Evolutionary conservation across 139 green algal species (phyloP), one percentile per base, ranked within the genome.

Genomic region (Nannochloris sp.): DNA sequence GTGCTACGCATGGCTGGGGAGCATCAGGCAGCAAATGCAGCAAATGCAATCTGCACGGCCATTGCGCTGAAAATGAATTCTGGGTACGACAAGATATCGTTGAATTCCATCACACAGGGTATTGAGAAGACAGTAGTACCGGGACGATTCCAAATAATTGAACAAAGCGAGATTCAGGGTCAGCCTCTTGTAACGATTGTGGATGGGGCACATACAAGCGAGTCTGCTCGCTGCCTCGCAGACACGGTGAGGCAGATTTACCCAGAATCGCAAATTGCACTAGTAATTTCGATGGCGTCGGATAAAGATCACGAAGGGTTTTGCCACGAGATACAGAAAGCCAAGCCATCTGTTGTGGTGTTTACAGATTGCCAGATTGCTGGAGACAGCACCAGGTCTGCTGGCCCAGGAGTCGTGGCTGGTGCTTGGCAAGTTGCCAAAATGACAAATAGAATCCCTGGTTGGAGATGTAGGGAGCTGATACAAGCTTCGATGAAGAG

Each of bases 251-350:
- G 71, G 3, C 23, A 45, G 1, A 65, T 63, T 0, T 88, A 91
- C 56, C 50, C 61, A 23, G 36, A 33, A 4, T 33, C 56, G 0
- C 75, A 79, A 0, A 26, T 91, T 56, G 84, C 75, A 10, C 67
- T 94, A 31, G 75, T 94, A 36, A 28, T 94, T 51, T 86, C 79
- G 10, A 91, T 90, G 83, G 87, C 85, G 1, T 75, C 50, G 3
- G 89, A 96, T 71, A 96, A 96, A 74, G 69, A 92, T 48, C 72
- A 83, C 62, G 58, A 62, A 49, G 79, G 51, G 4, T 70, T 88
- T 11, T 69, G 59, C 28, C 50, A 33, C 3, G 46, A 33, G 50
- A 63, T 93, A 30, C 63, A 76, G 3, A 37, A 9, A 0, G 3
- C 70, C 6, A 5, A 55, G 12, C 87, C 87, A 1, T 28, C n/a